Evolutionary conservation across 1,284 basidiomycete genomes (phyloP), one percentile per base, ranked within the genome.

Genomic region (Pseudozyma sp.): DNA sequence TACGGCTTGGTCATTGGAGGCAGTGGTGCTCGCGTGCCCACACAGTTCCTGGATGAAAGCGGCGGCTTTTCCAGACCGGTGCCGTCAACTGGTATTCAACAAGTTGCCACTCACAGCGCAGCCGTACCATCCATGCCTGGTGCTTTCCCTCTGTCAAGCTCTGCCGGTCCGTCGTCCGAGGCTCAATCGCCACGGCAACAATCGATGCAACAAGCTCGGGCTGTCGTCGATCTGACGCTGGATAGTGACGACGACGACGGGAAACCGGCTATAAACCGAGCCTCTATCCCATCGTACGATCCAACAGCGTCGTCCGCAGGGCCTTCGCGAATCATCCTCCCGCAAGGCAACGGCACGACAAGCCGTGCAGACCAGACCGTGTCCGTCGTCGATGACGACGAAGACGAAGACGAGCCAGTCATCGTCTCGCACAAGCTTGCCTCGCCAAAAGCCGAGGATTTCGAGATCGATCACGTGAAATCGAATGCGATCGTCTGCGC

Each of bases 401-500:
- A 73, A 17, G 78, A 81, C 40, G 40, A 42, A 19, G 78, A 81
- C 51, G 79, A 79, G 54, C 76, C 74, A 9, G 62, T 75, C 16
- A 55, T 77, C n/a, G 66, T 81, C 13, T 60, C 66, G 11, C 57
- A 63, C 53, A 71, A 73, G 40, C 40, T 56, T 5, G 46, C 68
- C 9, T 31, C 54, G 30, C 43, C 40, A 42, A n/a, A 44, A 19
- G 6, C 49, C 6, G 50, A 55, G 14, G 74, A 72, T 29, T 55
- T 78, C 50, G 57, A 68, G 47, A 59, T 74, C 35, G 71, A 79
- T 34, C 64, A 76, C 35, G 45, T 60, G 44, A 58, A 57, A 40
- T 71, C 66, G 10, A 68, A 76, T 40, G 70, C 68, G 8, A 57
- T 79, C 54, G 78, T 83, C 24, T 84, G 82, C 52, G 63, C 81